These are phyloP conservation scores for Bidens hawaiensis DNA, from an alignment of 140 eudicot genomes.

Conservation along the genomic window DNA sequence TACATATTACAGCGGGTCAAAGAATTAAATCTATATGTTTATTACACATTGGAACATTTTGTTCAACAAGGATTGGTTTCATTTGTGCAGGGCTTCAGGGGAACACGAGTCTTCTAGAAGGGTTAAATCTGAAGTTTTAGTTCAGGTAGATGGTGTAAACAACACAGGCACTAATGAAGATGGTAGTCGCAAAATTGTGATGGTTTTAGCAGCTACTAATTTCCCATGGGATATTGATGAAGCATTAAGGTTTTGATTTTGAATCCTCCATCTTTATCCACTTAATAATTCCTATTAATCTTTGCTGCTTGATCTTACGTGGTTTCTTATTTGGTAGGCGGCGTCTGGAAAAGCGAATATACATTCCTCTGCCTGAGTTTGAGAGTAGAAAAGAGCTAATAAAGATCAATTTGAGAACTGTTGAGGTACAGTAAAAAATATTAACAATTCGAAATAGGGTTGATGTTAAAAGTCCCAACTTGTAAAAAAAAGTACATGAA, in stretches of 20 bases:
- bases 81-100: constrained; percentile 74
- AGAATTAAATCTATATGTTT: background rate
- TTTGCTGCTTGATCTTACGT: constrained; percentile 3
- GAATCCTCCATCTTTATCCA: background rate
- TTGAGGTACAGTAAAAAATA: constrained; percentile 32
- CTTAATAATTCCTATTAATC: background rate
- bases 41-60: background rate
- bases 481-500: too few relatives aligned
- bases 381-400: constrained; percentile 89
- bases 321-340: constrained; percentile 44
- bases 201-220: constrained; percentile 95
- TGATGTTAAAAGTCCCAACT: too few relatives aligned
- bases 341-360: constrained; percentile 77
- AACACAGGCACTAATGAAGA: constrained; percentile 78
- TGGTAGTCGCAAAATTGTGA: constrained; percentile 81
- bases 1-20: background rate
- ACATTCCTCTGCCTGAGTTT: constrained; percentile 77
- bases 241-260: constrained; percentile 56
- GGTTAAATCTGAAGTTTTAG: constrained; percentile 88
- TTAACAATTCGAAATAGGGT: background rate
- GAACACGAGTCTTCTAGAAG: constrained; percentile 96
- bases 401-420: constrained; percentile 72
- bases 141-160: constrained; percentile 87
- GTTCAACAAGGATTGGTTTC: constrained; percentile 1
- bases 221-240: constrained; percentile 97